Base-by-base conservation (phyloP, 2,329 filamentous ascomycete genomes). In the Aspergillus sergii region DNA sequence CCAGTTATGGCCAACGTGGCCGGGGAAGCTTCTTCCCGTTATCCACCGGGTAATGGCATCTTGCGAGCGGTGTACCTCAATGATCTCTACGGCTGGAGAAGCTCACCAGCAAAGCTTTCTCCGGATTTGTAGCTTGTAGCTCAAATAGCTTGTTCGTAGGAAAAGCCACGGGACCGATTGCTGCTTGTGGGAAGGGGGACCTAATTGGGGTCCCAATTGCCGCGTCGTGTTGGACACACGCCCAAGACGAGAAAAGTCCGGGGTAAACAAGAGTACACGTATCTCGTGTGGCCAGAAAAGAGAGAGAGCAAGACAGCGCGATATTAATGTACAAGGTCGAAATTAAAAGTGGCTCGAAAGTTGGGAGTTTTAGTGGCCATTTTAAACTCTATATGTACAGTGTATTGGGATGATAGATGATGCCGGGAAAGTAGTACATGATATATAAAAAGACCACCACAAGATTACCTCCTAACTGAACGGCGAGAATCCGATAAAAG, bases 311-410 rank as follows among this genome's bases (percentile, higher is more conserved):
- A 16, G 12, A n/a, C n/a, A 21, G 19, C 19, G 19, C 8, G 21
- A 23, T 26, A 48, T 28, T 50, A 50, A 50, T 50, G n/a, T 50
- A 50, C 46, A 50, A 28, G 23, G 39, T 41, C 46, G 46, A n/a
- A 50, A 30, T 48, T 26, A 21, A 19, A 56, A 45, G 48, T 53
- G 58, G 58, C 50, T 54, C 30, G 43, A 48, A 32, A 51, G 28
- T 51, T 55, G 34, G 59, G 45, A 60, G 61, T 56, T 58, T 65
- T 66, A 63, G 69, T 71, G 69, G 69, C 68, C 69, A 69, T 70
- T 72, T 72, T 70, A 66, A 63, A 67, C 65, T 72, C 69, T 71
- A 72, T 71, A 72, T 71, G 70, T 72, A 72, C 70, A 72, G 64
- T 69, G 68, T 69, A 72, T 68, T 71, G 51, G 60, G 60, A 62